Evolutionary conservation across 108 stramenopile species (phyloP).

Genomic region (Seminavis robusta): DNA sequence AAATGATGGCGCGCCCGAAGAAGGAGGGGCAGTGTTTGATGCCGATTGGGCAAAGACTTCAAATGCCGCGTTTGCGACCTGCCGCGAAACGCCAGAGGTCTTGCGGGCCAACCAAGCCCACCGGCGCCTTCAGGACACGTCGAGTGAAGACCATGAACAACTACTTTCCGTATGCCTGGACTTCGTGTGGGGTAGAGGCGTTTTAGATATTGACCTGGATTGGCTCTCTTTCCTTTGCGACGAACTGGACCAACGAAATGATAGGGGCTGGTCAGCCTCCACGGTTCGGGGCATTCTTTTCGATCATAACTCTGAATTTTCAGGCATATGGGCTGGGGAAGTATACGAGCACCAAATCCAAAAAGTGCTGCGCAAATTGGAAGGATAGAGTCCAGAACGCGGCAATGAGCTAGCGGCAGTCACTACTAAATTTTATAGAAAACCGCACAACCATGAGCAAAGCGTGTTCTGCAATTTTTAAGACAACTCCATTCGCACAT

Average conservation of each 20-base stretch:
- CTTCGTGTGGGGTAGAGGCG: constrained; percentile 28
- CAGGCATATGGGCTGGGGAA: constrained; percentile 12
- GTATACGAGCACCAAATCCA: background rate
- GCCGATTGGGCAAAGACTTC: background rate
- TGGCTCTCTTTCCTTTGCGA: constrained; percentile 13
- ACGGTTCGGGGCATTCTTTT: background rate
- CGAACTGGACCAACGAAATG: background rate
- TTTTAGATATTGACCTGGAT: constrained; percentile 13
- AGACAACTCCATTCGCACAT: too few species aligned
- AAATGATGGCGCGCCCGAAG: background rate
- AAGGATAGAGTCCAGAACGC: too few species aligned
- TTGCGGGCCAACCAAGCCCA: background rate
- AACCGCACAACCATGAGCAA: too few species aligned
- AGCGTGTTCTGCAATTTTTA: too few species aligned
- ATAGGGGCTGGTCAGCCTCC: too few species aligned
- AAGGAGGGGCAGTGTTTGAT: background rate
- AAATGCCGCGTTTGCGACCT: background rate
- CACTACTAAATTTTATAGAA: too few species aligned
- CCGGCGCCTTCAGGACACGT: background rate
- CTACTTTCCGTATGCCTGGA: constrained; percentile 13
- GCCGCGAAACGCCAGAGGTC: constrained; percentile 1
- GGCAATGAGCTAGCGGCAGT: too few species aligned
- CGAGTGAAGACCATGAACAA: background rate
- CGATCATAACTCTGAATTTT: constrained; percentile 9
- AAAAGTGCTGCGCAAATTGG: background rate